A percentile compares a stretch with the other conserved stretches of the same genome.
Conservation (phyloP, 1,139 yeast genomes). For the Taphrina pruni region DNA sequence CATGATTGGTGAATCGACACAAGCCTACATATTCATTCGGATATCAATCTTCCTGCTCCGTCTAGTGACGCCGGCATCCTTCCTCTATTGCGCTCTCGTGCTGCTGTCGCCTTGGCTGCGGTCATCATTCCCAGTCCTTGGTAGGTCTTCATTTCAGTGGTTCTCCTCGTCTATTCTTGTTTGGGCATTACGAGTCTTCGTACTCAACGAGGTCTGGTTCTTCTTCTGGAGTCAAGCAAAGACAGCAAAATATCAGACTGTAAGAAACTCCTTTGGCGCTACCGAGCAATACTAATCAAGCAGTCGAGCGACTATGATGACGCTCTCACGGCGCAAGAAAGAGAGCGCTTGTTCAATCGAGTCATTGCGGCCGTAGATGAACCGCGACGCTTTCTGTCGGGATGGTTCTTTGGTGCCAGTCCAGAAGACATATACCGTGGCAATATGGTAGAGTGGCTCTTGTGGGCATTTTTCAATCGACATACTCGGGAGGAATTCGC, state of each 20-base stretch:
- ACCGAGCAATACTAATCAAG: not conserved
- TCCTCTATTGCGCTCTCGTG: conserved; percentile 33
- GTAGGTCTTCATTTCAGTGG: not conserved
- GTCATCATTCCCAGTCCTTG: not conserved
- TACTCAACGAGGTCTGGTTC: conserved; percentile 37
- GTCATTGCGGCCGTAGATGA: conserved; percentile 29
- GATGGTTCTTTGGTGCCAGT: conserved; percentile 40
- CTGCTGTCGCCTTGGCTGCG: conserved; percentile 5
- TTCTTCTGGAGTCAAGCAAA: conserved; percentile 33
- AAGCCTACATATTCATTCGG: conserved; percentile 32
- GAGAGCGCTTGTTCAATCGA: conserved; percentile 35
- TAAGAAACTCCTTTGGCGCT: not conserved
- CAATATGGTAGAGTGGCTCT: conserved; percentile 38
- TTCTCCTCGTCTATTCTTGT: conserved; percentile 12
- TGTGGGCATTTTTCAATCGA: conserved; percentile 42
- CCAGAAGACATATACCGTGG: conserved; percentile 38
- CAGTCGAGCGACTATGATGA: conserved; percentile 27
- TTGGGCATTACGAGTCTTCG: conserved; percentile 10
- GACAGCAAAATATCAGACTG: conserved; percentile 8
- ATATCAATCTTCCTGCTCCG: conserved; percentile 29
- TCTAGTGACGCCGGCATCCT: conserved; percentile 37
- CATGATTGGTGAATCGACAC: conserved; percentile 41
- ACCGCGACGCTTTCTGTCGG: conserved; percentile 30
- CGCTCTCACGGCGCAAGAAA: conserved; percentile 9
- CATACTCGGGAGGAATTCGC: conserved; percentile 27